Percentiles rank a stretch among this genome's conserved stretches.
Evolutionary conservation across 1,284 basidiomycete genomes (phyloP).

Genomic region (Malassezia pachydermatis): DNA sequence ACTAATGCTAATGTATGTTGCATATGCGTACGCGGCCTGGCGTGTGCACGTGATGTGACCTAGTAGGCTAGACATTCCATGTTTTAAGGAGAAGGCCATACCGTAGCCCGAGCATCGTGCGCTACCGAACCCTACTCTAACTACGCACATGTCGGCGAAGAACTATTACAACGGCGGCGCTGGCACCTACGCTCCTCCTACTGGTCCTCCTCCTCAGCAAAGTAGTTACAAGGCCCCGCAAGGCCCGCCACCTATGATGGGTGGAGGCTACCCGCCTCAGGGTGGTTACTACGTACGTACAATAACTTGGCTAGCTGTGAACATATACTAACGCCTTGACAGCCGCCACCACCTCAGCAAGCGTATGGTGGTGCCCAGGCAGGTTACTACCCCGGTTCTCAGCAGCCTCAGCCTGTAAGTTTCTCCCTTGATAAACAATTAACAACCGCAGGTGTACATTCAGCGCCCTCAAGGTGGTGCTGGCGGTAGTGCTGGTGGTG

Average conservation of each 20-base stretch:
- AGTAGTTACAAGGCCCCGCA: conserved; percentile 2
- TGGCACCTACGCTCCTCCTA: conserved; percentile 9
- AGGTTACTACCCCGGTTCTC: conserved; percentile 16
- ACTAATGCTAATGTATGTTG: too few relatives aligned
- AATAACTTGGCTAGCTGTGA: neutral
- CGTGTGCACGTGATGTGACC: too few relatives aligned
- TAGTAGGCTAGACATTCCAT: too few relatives aligned
- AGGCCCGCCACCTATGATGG: neutral
- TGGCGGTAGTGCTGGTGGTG: conserved; percentile 16
- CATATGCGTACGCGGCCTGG: too few relatives aligned
- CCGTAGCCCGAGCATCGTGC: too few relatives aligned
- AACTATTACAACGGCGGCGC: conserved; percentile 14
- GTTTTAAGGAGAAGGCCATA: too few relatives aligned
- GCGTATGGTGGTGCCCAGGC: conserved; percentile 20
- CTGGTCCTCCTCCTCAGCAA: conserved; percentile 12
- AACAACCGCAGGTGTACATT: conserved; percentile 18
- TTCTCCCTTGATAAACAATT: neutral
- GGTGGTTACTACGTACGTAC: conserved; percentile 26
- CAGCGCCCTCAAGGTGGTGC: conserved; percentile 24
- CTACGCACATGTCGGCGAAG: conserved; percentile 17
- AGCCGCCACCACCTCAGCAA: conserved; percentile 23
- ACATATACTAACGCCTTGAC: neutral
- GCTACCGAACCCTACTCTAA: too few relatives aligned
- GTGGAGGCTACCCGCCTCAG: conserved; percentile 20
- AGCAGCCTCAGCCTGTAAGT: conserved; percentile 21